Base-by-base conservation (phyloP, 352 stramenopile species). In the Phytophthora foliorum region DNA sequence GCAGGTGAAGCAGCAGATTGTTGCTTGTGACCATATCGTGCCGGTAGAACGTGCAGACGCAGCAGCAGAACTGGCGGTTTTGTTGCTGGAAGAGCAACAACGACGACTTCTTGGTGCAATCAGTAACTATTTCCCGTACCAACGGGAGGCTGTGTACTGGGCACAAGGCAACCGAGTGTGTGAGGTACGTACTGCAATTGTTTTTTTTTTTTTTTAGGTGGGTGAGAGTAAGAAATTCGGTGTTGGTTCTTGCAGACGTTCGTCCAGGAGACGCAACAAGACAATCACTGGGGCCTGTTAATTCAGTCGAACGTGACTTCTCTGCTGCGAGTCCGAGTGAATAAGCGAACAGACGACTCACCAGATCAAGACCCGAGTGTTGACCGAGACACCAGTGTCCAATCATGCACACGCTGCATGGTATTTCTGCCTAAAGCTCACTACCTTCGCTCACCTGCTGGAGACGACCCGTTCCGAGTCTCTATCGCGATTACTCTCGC, bases 221-320 rank as follows among this genome's bases (percentile, higher is more conserved):
- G 11, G 17, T 42, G 36, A 5, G 8, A 11, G 9, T 19, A 42
- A n/a, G 36, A 14, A 17, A 8, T 41, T n/a, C 19, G 36, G 14
- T 42, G 16, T 42, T 42, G 39, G 0, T 27, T 1, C n/a, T 46
- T 52, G 49, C 21, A 83, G 75, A 55, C 82, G 29, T 60, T 63
- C 8, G 58, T 77, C 0, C 19, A 55, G 14, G 81, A 87, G 44
- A 24, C 56, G 3, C 42, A 77, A 29, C 44, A 64, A 10, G 45
- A 49, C 1, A 61, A 55, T 2, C 65, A 86, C 19, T 89, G 81
- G 81, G 81, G 81, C 10, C 21, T 89, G 1, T 54, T 74, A 3
- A 16, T 85, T 2, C 29, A 59, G 32, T 51, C 80, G 29, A 31
- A 69, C 24, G 34, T 63, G 25, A 60, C 22, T n/a, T 67, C 50